phyloP scores from a whole-genome alignment of 106 monocot species.

The Iris macrosiphon region DNA sequence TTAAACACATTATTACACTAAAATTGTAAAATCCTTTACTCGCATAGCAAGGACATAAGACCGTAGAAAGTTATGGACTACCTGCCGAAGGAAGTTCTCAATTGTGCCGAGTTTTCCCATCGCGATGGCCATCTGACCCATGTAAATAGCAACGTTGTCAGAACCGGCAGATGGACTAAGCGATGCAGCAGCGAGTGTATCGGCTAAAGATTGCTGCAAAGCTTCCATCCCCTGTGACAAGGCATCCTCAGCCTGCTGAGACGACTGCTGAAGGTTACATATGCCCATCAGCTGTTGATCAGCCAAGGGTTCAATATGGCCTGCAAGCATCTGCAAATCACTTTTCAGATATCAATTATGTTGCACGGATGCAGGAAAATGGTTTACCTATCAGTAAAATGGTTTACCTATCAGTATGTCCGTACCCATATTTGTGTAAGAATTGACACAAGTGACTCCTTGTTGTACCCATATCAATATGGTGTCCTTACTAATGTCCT shows the following conservation, averaged over 20 bases:
- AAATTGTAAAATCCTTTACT: too few relatives aligned
- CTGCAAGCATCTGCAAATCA: slow-evolving; percentile 47
- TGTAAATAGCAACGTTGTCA: slow-evolving; percentile 81
- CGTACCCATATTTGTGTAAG: too few relatives aligned
- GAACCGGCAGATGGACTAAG: slow-evolving; percentile 23
- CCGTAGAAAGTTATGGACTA: slow-evolving; percentile 18
- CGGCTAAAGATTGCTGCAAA: slow-evolving; percentile 75
- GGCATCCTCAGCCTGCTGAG: slow-evolving; percentile 89
- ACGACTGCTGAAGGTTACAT: slow-evolving; percentile 90
- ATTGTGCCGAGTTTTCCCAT: slow-evolving; percentile 80
- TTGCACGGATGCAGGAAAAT: too few relatives aligned
- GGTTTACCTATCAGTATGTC: too few relatives aligned
- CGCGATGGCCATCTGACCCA: slow-evolving; percentile 79
- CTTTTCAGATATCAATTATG: background rate
- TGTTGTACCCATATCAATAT: too few relatives aligned
- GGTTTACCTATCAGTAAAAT: too few relatives aligned
- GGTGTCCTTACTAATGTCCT: too few relatives aligned
- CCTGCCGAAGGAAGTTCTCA: slow-evolving; percentile 90
- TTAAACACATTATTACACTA: too few relatives aligned
- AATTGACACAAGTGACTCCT: too few relatives aligned
- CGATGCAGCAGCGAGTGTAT: slow-evolving; percentile 60
- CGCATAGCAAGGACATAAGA: too few relatives aligned
- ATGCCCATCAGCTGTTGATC: slow-evolving; percentile 91
- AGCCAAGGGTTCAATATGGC: slow-evolving; percentile 78
- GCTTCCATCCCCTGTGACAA: slow-evolving; percentile 96